phyloP scores from a whole-genome alignment of 148 eudicot species.

The Tetragonia tetragonoides region DNA sequence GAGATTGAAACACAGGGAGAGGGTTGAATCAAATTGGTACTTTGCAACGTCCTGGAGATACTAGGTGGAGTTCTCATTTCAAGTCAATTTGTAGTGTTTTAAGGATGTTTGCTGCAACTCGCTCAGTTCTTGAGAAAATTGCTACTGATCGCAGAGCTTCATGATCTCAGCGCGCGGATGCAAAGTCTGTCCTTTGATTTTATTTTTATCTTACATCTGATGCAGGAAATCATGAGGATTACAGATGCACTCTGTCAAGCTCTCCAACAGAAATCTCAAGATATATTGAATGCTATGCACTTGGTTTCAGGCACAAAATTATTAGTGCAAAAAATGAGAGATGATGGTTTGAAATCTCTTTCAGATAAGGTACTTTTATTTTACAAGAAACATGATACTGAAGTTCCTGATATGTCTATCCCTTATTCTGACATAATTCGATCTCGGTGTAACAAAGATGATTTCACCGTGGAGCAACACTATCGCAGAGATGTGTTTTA shows the following conservation, averaged over 20 bases:
- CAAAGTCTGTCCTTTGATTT: not conserved
- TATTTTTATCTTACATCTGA: not conserved
- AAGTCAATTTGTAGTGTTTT: too few species aligned
- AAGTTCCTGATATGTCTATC: too few species aligned
- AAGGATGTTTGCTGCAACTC: too few species aligned
- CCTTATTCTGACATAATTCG: too few species aligned
- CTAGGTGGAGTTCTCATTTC: too few species aligned
- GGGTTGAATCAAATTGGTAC: too few species aligned
- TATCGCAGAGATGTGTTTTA: not conserved
- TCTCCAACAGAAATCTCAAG: not conserved
- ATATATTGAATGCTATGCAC: not conserved
- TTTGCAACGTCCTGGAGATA: too few species aligned
- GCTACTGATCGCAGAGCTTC: not conserved
- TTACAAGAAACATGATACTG: too few species aligned
- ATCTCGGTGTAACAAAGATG: not conserved
- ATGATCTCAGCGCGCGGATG: not conserved
- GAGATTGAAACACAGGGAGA: too few species aligned
- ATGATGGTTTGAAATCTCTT: not conserved
- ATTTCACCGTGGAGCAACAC: not conserved
- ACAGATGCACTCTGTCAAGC: not conserved
- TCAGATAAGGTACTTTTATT: not conserved
- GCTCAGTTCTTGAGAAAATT: not conserved
- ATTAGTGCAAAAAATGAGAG: not conserved
- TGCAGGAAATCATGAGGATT: not conserved
- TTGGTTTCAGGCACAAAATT: not conserved